These are phyloP conservation scores for Eudorina sp. DNA, from an alignment of 139 green algal species.

Conservation along the genomic window DNA sequence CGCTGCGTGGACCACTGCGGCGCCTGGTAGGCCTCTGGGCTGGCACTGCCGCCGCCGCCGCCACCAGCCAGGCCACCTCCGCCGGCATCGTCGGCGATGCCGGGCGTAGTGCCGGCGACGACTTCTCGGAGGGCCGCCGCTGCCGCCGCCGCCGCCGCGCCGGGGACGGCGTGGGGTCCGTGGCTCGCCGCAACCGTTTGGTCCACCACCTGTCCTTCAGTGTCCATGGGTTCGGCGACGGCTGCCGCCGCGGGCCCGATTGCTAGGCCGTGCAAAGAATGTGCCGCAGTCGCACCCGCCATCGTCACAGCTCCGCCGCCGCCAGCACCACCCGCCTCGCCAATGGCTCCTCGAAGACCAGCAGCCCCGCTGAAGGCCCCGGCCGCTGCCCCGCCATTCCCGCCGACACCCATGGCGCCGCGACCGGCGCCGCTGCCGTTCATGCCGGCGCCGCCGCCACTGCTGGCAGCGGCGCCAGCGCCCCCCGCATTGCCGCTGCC, in stretches of 20 bases:
- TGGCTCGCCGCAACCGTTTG: neutral
- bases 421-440: neutral
- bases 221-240: constrained; percentile 26
- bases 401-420: neutral
- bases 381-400: neutral
- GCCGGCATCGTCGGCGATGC: neutral
- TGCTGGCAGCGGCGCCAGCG: neutral
- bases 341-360: neutral
- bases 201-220: constrained; percentile 38
- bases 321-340: neutral
- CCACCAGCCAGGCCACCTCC: too few relatives aligned
- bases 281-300: neutral
- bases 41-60: neutral
- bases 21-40: constrained; percentile 20
- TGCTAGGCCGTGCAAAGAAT: neutral
- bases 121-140: neutral
- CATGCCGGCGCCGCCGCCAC: neutral
- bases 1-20: constrained; percentile 38
- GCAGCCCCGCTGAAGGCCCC: neutral
- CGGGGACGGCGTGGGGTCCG: neutral
- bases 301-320: neutral
- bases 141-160: neutral
- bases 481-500: neutral
- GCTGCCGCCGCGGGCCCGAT: neutral
- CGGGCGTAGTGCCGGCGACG: neutral